Percentiles rank a stretch among this genome's conserved stretches.
phyloP scores from a whole-genome alignment of 169 alveolate species.

The Cryptosporidium muris region DNA sequence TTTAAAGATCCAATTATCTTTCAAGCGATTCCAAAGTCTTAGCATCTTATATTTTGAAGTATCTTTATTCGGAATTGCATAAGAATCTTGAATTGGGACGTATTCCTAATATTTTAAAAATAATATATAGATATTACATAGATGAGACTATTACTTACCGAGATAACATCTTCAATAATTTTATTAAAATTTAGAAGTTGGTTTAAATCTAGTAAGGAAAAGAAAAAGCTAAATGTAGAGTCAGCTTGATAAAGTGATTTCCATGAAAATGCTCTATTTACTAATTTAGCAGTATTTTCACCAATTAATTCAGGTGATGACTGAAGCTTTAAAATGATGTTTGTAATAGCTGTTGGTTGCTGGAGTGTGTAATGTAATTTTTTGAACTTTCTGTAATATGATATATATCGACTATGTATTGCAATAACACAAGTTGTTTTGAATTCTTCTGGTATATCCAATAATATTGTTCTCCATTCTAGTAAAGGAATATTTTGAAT shows the following conservation, averaged over 20 bases:
- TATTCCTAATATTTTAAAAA: constrained; percentile 15
- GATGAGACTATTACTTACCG: constrained; percentile 15
- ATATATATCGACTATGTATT: constrained; percentile 47
- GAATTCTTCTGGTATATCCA: constrained; percentile 27
- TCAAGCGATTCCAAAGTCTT: constrained; percentile 57
- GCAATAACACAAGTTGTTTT: constrained; percentile 53
- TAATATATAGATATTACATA: neutral
- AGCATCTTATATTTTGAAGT: constrained; percentile 48
- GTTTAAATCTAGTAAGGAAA: constrained; percentile 52
- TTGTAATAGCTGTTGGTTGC: constrained; percentile 45
- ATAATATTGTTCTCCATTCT: constrained; percentile 22
- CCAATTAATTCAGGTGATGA: constrained; percentile 59
- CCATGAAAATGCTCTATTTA: constrained; percentile 44
- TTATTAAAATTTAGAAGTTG: constrained; percentile 41
- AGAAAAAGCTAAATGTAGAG: constrained; percentile 48
- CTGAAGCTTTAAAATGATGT: constrained; percentile 18
- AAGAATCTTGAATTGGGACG: constrained; percentile 52
- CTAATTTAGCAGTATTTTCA: constrained; percentile 36
- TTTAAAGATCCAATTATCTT: constrained; percentile 55
- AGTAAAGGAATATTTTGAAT: constrained; percentile 30
- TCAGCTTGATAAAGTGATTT: constrained; percentile 66
- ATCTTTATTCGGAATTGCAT: constrained; percentile 53
- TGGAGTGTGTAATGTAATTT: constrained; percentile 63
- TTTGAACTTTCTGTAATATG: constrained; percentile 45
- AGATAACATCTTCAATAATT: constrained; percentile 32